Conservation (phyloP, 768 basidiomycete genomes). For the Serendipita indica region DNA sequence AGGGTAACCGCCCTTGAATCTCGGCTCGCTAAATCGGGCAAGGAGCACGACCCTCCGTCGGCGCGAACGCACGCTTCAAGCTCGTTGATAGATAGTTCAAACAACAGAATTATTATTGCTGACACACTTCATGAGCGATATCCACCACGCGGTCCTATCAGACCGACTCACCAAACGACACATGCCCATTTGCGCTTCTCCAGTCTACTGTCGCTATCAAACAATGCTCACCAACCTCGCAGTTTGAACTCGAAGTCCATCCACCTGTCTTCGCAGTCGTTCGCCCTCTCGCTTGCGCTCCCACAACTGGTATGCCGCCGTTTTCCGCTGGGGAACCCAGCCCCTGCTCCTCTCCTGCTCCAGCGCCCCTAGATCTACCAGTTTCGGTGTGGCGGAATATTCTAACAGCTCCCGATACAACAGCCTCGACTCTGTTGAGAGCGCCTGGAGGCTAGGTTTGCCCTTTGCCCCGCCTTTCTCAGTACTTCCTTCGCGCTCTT, state of each 20-base stretch:
- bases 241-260: conserved; percentile 30
- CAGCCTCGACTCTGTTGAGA: conserved; percentile 69
- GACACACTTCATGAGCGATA: too few species aligned
- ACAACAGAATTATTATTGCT: too few species aligned
- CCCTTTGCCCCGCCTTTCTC: conserved; percentile 20
- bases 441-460: conserved; percentile 43
- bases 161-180: too few species aligned
- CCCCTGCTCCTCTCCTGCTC: conserved; percentile 26
- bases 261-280: conserved; percentile 49
- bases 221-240: conserved; percentile 4
- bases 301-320: conserved; percentile 66
- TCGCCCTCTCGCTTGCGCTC: conserved; percentile 67
- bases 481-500: conserved; percentile 1
- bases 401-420: conserved; percentile 81
- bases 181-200: too few species aligned
- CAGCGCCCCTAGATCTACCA: conserved; percentile 65
- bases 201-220: too few species aligned
- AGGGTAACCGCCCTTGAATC: too few species aligned
- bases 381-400: conserved; percentile 65
- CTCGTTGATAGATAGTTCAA: too few species aligned
- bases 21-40: too few species aligned
- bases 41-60: too few species aligned
- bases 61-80: too few species aligned
- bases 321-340: conserved; percentile 72
- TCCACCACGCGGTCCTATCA: too few species aligned